Base-by-base conservation (phyloP, 2,329 filamentous ascomycete genomes). In the Massarina eburnea region DNA sequence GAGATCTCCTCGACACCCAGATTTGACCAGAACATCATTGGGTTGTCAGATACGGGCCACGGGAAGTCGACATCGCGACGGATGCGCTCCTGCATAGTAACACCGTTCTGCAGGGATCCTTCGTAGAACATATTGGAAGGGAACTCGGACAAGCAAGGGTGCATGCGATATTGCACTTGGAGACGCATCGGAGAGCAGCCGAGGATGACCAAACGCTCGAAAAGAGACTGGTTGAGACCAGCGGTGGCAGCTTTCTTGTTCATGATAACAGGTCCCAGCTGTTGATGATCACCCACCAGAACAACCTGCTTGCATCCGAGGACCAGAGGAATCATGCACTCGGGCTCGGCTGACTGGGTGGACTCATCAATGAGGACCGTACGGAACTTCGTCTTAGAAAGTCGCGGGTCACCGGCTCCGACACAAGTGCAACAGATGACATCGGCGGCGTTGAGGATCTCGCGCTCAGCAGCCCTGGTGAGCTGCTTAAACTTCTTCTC, bases 1-100 rank as follows among this genome's bases (percentile, higher is more conserved):
- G 92, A 96, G 40, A 99, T 99, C 71, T 99, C 94, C 71, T 99
- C 94, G 49, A 95, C 95, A 49, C 94, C 94, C 44, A 96, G 77
- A 68, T 99, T 99, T 20, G 91, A 95, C 94, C 94, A 99, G 76
- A 99, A 99, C 94, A 97, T 97, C 94, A 99, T 99, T 3, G 94
- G 94, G 58, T 85, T 90, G 67, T 97, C 92, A 17, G 79, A 83
- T 22, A 96, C 89, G 2, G 94, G 94, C 94, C 94, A 99, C 10
- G 94, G 94, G 70, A 99, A 99, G 71, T 99, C 94, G 21, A 99
- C 90, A 61, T 99, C 92, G 55, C 87, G 87, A 52, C 92, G 86
- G 53, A 97, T 80, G 49, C 94, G 86, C 64, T 95, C 87, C 57
- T 89, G 85, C 67, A 88, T 88, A 1, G 91, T 95, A 37, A 99